These are phyloP conservation scores for Aspergillus alliaceus DNA, from an alignment of 2,329 filamentous ascomycete genomes.

Conservation along the genomic window DNA sequence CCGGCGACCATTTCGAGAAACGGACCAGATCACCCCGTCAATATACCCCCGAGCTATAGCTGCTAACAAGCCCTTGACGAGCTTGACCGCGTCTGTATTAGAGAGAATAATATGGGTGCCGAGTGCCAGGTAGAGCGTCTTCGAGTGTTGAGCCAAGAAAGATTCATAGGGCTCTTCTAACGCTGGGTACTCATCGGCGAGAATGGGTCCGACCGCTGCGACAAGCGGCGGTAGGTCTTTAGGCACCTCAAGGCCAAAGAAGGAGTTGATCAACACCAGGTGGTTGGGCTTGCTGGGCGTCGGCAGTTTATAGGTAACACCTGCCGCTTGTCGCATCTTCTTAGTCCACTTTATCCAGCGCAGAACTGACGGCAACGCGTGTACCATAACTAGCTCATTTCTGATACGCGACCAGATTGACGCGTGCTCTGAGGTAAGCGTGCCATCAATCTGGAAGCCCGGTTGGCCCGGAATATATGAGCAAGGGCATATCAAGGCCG, in stretches of 20 bases:
- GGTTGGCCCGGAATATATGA: constrained; percentile 46
- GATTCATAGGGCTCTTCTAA: constrained; percentile 24
- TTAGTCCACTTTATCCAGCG: constrained; percentile 30
- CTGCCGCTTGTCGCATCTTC: constrained; percentile 32
- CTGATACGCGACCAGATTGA: constrained; percentile 39
- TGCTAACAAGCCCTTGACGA: constrained; percentile 32
- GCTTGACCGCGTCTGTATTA: constrained; percentile 27
- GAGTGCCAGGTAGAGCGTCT: constrained; percentile 43
- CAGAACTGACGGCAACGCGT: constrained; percentile 30
- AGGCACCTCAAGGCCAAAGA: constrained; percentile 45
- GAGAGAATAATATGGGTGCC: constrained; percentile 44
- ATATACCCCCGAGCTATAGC: constrained; percentile 20
- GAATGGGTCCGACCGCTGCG: constrained; percentile 42
- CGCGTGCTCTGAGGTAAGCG: constrained; percentile 41
- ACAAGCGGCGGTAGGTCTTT: constrained; percentile 45
- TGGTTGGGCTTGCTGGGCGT: constrained; percentile 40
- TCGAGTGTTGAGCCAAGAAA: constrained; percentile 35
- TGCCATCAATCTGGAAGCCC: constrained; percentile 41
- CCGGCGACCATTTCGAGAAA: constrained; percentile 22
- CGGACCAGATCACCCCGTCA: constrained; percentile 45
- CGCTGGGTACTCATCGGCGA: constrained; percentile 35
- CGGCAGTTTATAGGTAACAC: constrained; percentile 33
- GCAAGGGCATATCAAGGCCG: constrained; percentile 37
- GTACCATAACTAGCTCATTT: constrained; percentile 35
- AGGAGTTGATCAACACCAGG: constrained; percentile 47